Base-by-base conservation (phyloP, 176 grass and related monocot genomes). In the Rhynchospora pubera region DNA sequence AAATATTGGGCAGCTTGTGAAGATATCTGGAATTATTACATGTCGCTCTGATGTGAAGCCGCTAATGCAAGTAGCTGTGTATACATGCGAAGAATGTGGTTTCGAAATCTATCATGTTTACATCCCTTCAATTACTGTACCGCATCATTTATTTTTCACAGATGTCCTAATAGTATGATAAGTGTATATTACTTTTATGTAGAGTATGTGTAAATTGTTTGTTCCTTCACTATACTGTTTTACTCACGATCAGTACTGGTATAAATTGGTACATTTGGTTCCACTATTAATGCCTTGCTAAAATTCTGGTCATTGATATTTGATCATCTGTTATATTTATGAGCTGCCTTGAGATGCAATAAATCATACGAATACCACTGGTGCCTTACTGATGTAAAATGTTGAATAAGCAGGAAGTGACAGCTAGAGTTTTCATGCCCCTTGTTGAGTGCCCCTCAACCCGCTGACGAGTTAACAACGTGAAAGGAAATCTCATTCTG, bases 71-170 rank as follows among this genome's bases (percentile, higher is more conserved):
- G 93, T 99, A 88, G 97, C 97, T 82, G 97, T 99, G 87, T 99
- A 99, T 82, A 99, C 97, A 44, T 99, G 97, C n/a, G 97, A 99
- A 86, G 97, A 99, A 46, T 99, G 97, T 52, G 97, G 97, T 50
- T 99, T 95, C 58, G 97, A 99, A 87, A 99, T 99, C 82, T 99
- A 99, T 85, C 97, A 99, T 93, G 97, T 99, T 87, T 72, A 9
- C 43, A 26, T 65, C 79, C 14, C 32, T 5, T 62, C 15, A 62
- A 23, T 80, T 45, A 51, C 19, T 52, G 51, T 19, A 52, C 14
- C 0, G 26, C 6, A 21, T 75, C 46, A 75, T 67, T 64, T 28
- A 64, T 64, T 6, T 64, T 32, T 23, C 62, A 14, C 62, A 6
- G 26, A 12, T 64, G 14, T 64, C 24, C 62, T 30, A 45, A 48